Evolutionary conservation across 768 basidiomycete species (phyloP), one percentile per base, ranked within the genome.

Genomic region (Lactarius pseudohatsudake): DNA sequence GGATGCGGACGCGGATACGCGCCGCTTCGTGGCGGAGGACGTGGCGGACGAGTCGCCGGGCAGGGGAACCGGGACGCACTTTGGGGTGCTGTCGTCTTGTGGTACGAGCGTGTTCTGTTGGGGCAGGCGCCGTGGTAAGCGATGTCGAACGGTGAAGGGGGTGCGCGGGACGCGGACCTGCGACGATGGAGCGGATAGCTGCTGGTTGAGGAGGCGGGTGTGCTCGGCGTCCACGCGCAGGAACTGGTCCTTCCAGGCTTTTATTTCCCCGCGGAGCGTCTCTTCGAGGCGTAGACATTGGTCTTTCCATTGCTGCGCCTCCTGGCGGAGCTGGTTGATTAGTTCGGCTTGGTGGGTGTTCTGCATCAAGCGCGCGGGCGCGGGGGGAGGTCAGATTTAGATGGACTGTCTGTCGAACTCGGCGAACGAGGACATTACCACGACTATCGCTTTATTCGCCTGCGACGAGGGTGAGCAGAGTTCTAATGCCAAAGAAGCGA

Each of bases 221-320:
- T 89, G 82, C 64, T 91, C 88, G 63, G 86, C 81, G 67, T 92
- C 89, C 55, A 90, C 87, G 18, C 89, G 85, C 43, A 87, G 77
- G 74, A 90, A 91, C 70, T 90, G 89, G 26, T 90, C 89, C 74
- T 91, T 91, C 90, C 90, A 92, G 70, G 88, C 88, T 61, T 80
- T 79, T 0, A 89, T 84, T 66, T 82, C 81, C 36, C 76, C 77
- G 57, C 80, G 76, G 11, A 81, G 79, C 1, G 80, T 75, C 61
- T 83, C 82, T 60, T 82, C 81, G 34, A 81, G 74, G 34, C 81
- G 80, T 26, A 78, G 72, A 58, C 81, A 79, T 71, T 91, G 90
- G 59, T 87, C 85, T 75, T 90, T 90, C 88, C 89, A 90, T 61
- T 91, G 88, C 0, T 76, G 77, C 0, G 84, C 79, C 73, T 92